A percentile compares a stretch with the other conserved stretches of the same genome.
Evolutionary conservation across 2,329 filamentous ascomycete genomes (phyloP).

Genomic region (Aspergillus transmontanensis): DNA sequence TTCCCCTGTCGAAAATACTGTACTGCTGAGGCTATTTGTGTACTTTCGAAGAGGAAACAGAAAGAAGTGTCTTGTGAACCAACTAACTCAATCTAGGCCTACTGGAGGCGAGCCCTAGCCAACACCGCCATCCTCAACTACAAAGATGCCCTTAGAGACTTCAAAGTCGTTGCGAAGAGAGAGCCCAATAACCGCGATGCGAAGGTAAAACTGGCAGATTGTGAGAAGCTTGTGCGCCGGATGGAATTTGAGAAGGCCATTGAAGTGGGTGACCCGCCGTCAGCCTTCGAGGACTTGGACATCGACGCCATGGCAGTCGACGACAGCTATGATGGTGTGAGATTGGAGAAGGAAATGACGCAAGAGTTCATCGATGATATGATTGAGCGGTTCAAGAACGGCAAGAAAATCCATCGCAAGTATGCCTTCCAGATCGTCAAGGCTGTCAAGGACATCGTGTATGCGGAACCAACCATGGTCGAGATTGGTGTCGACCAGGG

Average conservation of each 20-base stretch:
- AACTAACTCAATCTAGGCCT: slow-evolving; percentile 62
- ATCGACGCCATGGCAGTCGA: slow-evolving; percentile 84
- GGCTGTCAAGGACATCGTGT: slow-evolving; percentile 84
- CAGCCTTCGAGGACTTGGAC: slow-evolving; percentile 86
- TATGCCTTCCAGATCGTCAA: slow-evolving; percentile 97
- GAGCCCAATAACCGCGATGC: slow-evolving; percentile 89
- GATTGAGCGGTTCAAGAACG: slow-evolving; percentile 92
- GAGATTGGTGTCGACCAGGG: slow-evolving; percentile 81
- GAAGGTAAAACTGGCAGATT: slow-evolving; percentile 86
- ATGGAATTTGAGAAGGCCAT: slow-evolving; percentile 94
- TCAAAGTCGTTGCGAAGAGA: slow-evolving; percentile 85
- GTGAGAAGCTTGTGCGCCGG: slow-evolving; percentile 90
- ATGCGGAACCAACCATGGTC: slow-evolving; percentile 94
- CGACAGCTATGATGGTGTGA: slow-evolving; percentile 79
- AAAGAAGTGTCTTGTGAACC: neutral
- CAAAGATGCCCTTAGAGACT: slow-evolving; percentile 86
- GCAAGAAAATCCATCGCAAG: slow-evolving; percentile 93
- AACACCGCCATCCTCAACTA: slow-evolving; percentile 89
- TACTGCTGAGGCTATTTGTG: neutral
- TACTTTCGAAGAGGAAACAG: neutral
- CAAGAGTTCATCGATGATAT: slow-evolving; percentile 97
- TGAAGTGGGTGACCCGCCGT: slow-evolving; percentile 88
- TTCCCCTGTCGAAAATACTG: neutral
- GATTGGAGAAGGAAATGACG: slow-evolving; percentile 80
- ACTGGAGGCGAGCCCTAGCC: slow-evolving; percentile 89